Evolutionary conservation across 176 grass and related monocot genomes (phyloP).

Genomic region (Panicum miliaceum): DNA sequence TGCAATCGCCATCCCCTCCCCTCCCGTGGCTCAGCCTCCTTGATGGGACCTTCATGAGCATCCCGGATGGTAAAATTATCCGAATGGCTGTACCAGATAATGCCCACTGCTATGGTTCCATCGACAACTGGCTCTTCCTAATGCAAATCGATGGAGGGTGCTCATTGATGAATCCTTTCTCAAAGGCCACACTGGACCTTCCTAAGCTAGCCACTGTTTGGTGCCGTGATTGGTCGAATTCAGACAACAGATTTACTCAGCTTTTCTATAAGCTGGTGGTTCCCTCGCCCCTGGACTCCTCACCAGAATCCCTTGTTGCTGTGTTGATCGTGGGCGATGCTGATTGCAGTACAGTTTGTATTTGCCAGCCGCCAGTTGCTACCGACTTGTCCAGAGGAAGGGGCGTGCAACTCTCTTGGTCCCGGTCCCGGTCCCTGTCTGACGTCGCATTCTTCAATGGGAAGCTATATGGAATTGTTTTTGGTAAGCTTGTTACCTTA

Average conservation of each 20-base stretch:
- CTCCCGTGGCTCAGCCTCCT: not conserved
- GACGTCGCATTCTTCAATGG: not conserved
- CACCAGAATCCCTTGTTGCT: not conserved
- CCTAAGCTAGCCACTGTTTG: not conserved
- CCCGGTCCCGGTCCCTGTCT: accelerated
- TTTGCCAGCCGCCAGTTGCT: slow-evolving; percentile 4
- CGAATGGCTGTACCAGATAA: not conserved
- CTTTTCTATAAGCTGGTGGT: not conserved
- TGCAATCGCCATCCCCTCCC: not conserved
- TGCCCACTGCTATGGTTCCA: not conserved
- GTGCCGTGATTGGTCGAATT: not conserved
- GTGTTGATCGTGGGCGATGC: not conserved
- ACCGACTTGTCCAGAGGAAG: not conserved
- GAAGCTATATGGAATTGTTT: not conserved
- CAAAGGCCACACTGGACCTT: not conserved
- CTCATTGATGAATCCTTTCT: slow-evolving; percentile 7
- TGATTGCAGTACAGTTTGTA: not conserved
- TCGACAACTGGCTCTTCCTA: not conserved
- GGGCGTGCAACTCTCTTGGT: accelerated
- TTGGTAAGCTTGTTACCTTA: not conserved
- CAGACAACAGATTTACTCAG: not conserved
- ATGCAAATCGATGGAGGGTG: not conserved
- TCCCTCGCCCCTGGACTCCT: not conserved
- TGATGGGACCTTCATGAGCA: not conserved
- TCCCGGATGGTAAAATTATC: not conserved